Evolutionary conservation across 2,329 filamentous ascomycete genomes (phyloP), one percentile per base, ranked within the genome.

Genomic region (Venturia asperata): DNA sequence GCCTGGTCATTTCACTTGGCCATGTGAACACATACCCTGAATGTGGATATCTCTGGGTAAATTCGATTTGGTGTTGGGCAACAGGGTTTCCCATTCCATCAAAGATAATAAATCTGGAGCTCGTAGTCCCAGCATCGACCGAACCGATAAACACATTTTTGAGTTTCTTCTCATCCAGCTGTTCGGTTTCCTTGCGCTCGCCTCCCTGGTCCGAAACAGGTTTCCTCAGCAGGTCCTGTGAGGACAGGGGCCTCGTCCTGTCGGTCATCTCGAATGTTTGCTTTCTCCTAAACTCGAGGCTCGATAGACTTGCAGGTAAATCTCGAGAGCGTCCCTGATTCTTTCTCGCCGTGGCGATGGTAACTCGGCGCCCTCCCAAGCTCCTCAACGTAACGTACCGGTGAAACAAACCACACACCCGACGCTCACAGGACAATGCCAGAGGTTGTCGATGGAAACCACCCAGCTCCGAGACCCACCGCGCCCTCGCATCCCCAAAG

Each of bases 111-210:
- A 96, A 96, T 45, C 92, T 85, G 42, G 91, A 90, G 66, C 89
- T 93, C 41, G 92, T 96, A 15, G 92, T 96, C 66, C 92, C 92
- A 72, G 95, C 91, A 74, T 96, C 92, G 74, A 96, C 92, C 70
- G 89, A 90, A 67, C 91, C 92, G 67, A 96, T 87, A 72, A 90
- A 96, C 77, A 84, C 84, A 65, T 87, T 77, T 49, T 78, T 68
- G 41, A 68, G 61, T 58, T 68, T 69, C 37, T 71, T 69, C n/a
- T 67, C 42, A 56, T 63, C 64, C n/a, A 61, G 24, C 52, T 58
- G 30, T 1, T 11, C 30, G 19, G 30, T 58, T 21, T 3, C 52
- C 15, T 58, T 58, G 52, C 7, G 30, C 30, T 58, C 37, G 52
- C 52, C 52, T 21, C 52, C 52, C 19, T 58, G 27, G 30, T 30